Evolutionary conservation across 2,329 filamentous ascomycete genomes (phyloP).

Genomic region (Didymella pomorum): DNA sequence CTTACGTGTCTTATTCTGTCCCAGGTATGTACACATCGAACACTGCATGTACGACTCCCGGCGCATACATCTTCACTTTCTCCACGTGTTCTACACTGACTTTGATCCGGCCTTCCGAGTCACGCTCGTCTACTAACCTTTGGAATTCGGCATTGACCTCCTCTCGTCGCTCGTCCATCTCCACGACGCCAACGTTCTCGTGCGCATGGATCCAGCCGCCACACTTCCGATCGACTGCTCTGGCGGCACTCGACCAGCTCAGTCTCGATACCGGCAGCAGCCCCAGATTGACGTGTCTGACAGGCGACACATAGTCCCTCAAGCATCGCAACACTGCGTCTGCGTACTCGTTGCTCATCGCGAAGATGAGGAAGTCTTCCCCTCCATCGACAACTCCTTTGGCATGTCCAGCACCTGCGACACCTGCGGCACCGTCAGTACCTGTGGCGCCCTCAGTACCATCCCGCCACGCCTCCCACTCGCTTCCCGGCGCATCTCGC

Average conservation of each 20-base stretch:
- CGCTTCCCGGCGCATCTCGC: neutral
- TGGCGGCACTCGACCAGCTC: constrained; percentile 60
- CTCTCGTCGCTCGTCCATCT: constrained; percentile 34
- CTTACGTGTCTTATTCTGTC: too few species aligned
- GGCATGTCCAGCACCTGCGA: too few species aligned
- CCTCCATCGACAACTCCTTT: neutral
- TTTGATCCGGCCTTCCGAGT: constrained; percentile 1
- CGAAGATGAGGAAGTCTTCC: constrained; percentile 50
- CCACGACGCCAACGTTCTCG: constrained; percentile 62
- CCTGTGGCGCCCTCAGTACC: neutral
- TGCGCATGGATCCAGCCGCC: constrained; percentile 69
- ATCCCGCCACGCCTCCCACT: constrained; percentile 9
- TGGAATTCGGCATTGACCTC: constrained; percentile 54
- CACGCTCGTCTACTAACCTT: constrained; percentile 43
- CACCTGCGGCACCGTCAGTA: too few species aligned
- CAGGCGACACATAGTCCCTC: constrained; percentile 34
- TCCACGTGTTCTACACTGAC: constrained; percentile 59
- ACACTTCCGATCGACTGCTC: constrained; percentile 53
- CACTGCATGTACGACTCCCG: constrained; percentile 68
- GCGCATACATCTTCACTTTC: constrained; percentile 67
- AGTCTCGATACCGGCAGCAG: constrained; percentile 61
- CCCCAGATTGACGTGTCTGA: constrained; percentile 68
- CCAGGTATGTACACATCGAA: constrained; percentile 58
- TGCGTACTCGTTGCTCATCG: constrained; percentile 52
- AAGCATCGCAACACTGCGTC: neutral